Evolutionary conservation across 139 green algal species (phyloP), one percentile per base, ranked within the genome.

Genomic region (Raphidocelis subcapitata): DNA sequence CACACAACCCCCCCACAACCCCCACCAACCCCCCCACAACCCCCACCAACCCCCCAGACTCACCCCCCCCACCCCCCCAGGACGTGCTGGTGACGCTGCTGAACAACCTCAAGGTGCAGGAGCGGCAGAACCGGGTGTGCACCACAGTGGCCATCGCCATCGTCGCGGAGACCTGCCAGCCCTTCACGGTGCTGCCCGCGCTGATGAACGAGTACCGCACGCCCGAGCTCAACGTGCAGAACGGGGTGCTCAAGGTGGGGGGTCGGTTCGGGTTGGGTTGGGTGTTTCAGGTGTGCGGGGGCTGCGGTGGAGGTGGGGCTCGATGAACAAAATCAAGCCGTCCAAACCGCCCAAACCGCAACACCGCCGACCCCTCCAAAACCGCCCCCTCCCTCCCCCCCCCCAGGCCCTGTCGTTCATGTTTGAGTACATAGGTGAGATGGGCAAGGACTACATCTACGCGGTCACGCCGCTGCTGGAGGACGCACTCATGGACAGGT

Each of bases 361-460:
- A n/a, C n/a, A n/a, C n/a, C n/a, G n/a, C n/a, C n/a, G n/a, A n/a
- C n/a, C n/a, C n/a, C n/a, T n/a, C n/a, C n/a, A n/a, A n/a, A n/a
- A n/a, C n/a, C n/a, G n/a, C n/a, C n/a, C n/a, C n/a, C n/a, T n/a
- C n/a, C n/a, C n/a, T n/a, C n/a, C n/a, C n/a, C n/a, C n/a, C n/a
- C n/a, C n/a, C n/a, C 97, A 98, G 87, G 93, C 92, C n/a, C 91
- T 99, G 66, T 94, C 85, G 57, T 99, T 99, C 84, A 89, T 99
- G 84, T 99, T 99, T 75, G 96, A 99, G 86, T 99, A 99, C 90
- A 98, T 99, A 44, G 96, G 96, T n/a, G 96, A 99, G 86, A 97
- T 98, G 93, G 96, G 95, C 73, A 96, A 96, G 86, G 94, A 99
- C 87, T 98, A 98, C 91, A 96, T 99, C 81, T 97, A 99, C 77